phyloP scores from a whole-genome alignment of 305 asterid genomes.

The Lippia alba region DNA sequence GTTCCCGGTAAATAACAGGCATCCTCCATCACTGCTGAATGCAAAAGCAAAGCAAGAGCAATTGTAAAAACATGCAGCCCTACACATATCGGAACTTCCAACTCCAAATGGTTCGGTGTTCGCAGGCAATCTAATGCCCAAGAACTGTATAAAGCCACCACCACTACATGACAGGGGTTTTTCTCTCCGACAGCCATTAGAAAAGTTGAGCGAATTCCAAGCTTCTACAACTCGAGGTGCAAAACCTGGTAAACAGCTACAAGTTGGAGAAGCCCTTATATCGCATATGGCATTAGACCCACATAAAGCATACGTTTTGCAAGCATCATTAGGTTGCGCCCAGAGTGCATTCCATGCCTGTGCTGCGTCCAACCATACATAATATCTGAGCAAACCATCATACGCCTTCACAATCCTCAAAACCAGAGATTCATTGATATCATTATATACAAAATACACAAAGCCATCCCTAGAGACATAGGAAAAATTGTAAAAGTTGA shows the following conservation, averaged over 20 bases:
- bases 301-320: conserved; percentile 6
- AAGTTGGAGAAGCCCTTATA: background rate
- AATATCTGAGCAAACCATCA: no score
- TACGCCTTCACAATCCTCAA: conserved; percentile 6
- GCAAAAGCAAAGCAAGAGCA: conserved; percentile 38
- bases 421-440: background rate
- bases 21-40: background rate
- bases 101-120: conserved; percentile 20
- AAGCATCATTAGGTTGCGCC: conserved; percentile 19
- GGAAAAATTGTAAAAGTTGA: conserved; percentile 3
- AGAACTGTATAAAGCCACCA: background rate
- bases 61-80: background rate
- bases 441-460: conserved; percentile 10
- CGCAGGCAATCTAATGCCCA: conserved; percentile 30
- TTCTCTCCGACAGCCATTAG: conserved; percentile 36
- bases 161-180: background rate
- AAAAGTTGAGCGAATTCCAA: conserved; percentile 15
- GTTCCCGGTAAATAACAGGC: conserved; percentile 31
- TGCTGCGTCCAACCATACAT: no score
- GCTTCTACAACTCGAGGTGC: background rate
- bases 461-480: background rate
- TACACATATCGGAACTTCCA: background rate
- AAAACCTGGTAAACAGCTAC: conserved; percentile 38
- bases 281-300: conserved; percentile 42
- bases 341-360: background rate